Conservation (phyloP, 306 rosid species). For the Canavalia ensiformis region DNA sequence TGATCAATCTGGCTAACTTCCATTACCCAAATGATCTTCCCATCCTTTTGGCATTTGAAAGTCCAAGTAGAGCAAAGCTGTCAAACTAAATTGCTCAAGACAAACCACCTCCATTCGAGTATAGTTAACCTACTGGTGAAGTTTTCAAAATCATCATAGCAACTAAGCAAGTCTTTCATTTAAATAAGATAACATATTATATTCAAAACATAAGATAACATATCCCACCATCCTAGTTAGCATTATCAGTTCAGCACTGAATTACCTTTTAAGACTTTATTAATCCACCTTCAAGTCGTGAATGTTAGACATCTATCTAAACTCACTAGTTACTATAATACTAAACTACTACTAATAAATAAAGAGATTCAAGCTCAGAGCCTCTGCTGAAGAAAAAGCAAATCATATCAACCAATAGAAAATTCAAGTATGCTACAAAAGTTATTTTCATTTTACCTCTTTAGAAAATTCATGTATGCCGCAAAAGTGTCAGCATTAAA, state of each 20-base stretch:
- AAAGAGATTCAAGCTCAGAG: neutral
- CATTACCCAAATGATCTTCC: conserved; percentile 24
- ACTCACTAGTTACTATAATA: neutral
- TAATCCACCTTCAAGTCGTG: conserved; percentile 7
- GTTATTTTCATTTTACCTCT: neutral
- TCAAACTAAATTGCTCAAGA: conserved; percentile 11
- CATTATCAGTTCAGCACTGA: conserved; percentile 8
- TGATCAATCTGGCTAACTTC: conserved; percentile 2
- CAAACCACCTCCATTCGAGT: neutral
- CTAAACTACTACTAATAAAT: neutral
- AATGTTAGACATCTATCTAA: conserved; percentile 7
- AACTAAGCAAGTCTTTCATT: conserved; percentile 22
- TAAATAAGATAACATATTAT: conserved; percentile 12
- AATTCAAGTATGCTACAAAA: neutral
- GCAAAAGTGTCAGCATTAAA: conserved; percentile 12
- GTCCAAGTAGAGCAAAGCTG: neutral
- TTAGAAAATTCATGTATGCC: conserved; percentile 22
- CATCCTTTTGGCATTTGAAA: conserved; percentile 12
- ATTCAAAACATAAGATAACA: conserved; percentile 10
- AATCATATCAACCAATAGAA: conserved; percentile 15
- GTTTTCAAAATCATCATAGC: neutral
- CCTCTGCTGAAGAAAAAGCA: neutral
- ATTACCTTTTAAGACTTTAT: conserved; percentile 1
- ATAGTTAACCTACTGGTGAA: neutral
- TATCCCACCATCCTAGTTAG: neutral